Evolutionary conservation across 768 basidiomycete genomes (phyloP).

Genomic region (Cytidiella melzeri): DNA sequence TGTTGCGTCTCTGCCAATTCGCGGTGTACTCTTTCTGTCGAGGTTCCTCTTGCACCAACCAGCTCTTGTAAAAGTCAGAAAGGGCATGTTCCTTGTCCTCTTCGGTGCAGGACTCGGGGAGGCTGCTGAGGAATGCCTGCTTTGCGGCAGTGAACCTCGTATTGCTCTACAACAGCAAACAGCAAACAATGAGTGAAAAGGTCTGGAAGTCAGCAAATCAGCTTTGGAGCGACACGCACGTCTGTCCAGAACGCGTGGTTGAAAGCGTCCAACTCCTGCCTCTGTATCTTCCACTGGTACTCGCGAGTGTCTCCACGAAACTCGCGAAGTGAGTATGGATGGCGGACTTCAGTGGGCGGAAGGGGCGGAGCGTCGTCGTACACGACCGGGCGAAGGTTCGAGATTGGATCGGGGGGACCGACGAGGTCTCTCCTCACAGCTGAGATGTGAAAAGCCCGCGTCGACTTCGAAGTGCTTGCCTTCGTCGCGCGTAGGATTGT

Average conservation of each 20-base stretch:
- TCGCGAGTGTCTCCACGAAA: slow-evolving; percentile 48
- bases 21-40: slow-evolving; percentile 54
- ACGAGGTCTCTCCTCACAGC: slow-evolving; percentile 32
- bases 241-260: slow-evolving; percentile 80
- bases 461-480: neutral
- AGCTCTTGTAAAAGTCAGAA: slow-evolving; percentile 66
- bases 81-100: slow-evolving; percentile 63
- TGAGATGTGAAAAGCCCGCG: slow-evolving; percentile 15
- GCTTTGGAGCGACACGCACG: slow-evolving; percentile 55
- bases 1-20: slow-evolving; percentile 64
- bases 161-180: slow-evolving; percentile 53
- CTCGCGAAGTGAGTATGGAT: slow-evolving; percentile 78
- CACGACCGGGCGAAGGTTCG: slow-evolving; percentile 73
- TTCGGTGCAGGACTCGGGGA: slow-evolving; percentile 43
- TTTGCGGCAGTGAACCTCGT: slow-evolving; percentile 73
- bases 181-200: neutral
- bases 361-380: slow-evolving; percentile 53
- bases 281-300: slow-evolving; percentile 63
- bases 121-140: slow-evolving; percentile 45
- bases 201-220: no score
- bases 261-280: slow-evolving; percentile 67
- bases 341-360: slow-evolving; percentile 26
- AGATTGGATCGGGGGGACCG: slow-evolving; percentile 72
- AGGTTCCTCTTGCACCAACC: slow-evolving; percentile 63
- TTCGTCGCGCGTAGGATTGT: neutral